Evolutionary conservation across 345 rosid genomes (phyloP).

Genomic region (Kernera saxatilis): DNA sequence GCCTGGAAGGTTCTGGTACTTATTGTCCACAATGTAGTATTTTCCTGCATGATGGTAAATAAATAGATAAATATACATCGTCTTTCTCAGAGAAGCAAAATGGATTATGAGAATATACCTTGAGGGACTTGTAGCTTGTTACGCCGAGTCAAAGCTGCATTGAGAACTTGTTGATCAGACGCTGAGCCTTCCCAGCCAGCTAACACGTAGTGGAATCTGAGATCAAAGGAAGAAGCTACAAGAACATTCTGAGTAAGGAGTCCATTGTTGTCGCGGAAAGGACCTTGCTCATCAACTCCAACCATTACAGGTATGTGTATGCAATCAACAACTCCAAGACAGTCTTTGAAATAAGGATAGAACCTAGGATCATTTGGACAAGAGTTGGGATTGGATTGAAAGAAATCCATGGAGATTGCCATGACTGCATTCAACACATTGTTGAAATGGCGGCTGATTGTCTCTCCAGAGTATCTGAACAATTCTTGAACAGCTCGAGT

Average conservation of each 20-base stretch:
- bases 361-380: conserved; percentile 43
- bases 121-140: conserved; percentile 65
- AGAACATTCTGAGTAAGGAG: conserved; percentile 77
- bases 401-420: conserved; percentile 66
- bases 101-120: conserved; percentile 35
- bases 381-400: conserved; percentile 44
- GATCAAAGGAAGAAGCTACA: conserved; percentile 77
- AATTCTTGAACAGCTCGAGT: conserved; percentile 85
- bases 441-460: conserved; percentile 94
- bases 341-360: conserved; percentile 78
- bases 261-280: conserved; percentile 68
- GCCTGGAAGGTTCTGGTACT: conserved; percentile 63
- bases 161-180: conserved; percentile 66
- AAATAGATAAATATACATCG: too few relatives aligned
- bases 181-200: conserved; percentile 99
- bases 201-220: conserved; percentile 74
- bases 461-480: conserved; percentile 79
- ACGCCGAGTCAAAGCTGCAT: conserved; percentile 68
- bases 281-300: conserved; percentile 91
- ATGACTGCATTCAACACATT: conserved; percentile 76
- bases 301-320: conserved; percentile 83
- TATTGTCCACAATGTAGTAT: conserved; percentile 70
- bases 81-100: background rate
- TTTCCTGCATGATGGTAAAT: too few relatives aligned
- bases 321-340: conserved; percentile 82